phyloP scores from a whole-genome alignment of 2,329 filamentous ascomycete species.

The Aspergillus sp. region DNA sequence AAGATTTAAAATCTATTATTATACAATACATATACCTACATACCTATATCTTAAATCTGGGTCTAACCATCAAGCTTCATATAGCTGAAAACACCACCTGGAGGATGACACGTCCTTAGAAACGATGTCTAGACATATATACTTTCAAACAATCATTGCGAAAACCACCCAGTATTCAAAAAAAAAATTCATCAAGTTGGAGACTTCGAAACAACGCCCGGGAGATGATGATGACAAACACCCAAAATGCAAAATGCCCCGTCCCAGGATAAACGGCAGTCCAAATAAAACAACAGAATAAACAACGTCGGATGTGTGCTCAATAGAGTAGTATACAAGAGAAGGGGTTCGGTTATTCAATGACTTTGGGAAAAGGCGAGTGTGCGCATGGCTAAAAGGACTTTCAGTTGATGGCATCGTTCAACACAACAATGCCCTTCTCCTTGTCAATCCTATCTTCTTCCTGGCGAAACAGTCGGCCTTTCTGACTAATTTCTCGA shows the following conservation, averaged over 20 bases:
- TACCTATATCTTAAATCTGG: background rate
- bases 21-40: background rate
- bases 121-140: too few relatives aligned
- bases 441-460: constrained; percentile 51
- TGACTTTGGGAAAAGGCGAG: background rate
- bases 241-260: background rate
- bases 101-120: too few relatives aligned
- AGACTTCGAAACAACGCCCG: too few relatives aligned
- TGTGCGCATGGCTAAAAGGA: too few relatives aligned
- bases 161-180: too few relatives aligned
- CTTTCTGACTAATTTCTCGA: constrained; percentile 46
- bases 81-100: too few relatives aligned
- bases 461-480: constrained; percentile 54
- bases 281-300: too few relatives aligned
- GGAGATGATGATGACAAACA: background rate
- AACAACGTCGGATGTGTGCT: too few relatives aligned
- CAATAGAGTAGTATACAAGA: background rate
- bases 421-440: constrained; percentile 31
- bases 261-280: background rate
- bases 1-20: background rate
- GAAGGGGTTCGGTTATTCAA: background rate
- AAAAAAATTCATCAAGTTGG: too few relatives aligned
- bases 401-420: constrained; percentile 2
- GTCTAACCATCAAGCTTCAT: too few relatives aligned
- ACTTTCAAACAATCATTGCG: background rate